Evolutionary conservation across 768 basidiomycete species (phyloP).

Genomic region (Phylloporus sp.): DNA sequence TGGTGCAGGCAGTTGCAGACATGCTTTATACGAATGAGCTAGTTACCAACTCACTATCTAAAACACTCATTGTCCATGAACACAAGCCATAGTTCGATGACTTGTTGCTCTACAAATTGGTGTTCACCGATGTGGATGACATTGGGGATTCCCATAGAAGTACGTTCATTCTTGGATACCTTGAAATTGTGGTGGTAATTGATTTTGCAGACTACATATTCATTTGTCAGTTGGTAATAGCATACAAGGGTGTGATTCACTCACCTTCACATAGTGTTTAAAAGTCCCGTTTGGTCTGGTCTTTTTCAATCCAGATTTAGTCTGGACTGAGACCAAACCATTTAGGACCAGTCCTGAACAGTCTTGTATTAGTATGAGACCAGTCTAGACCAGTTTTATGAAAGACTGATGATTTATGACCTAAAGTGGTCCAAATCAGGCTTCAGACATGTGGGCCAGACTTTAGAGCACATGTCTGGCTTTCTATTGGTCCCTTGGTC

Average conservation of each 20-base stretch:
- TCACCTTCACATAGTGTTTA: slow-evolving; percentile 4
- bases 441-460: too few species aligned
- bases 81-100: background rate
- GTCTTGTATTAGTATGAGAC: too few species aligned
- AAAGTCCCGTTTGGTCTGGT: too few species aligned
- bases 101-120: background rate
- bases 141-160: background rate
- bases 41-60: background rate
- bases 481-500: too few species aligned
- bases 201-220: background rate
- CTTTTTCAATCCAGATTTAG: too few species aligned
- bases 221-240: background rate
- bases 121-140: slow-evolving; percentile 4
- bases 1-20: background rate
- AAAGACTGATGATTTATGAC: too few species aligned
- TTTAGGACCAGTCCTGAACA: too few species aligned
- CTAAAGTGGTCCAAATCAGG: too few species aligned
- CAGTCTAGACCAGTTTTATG: too few species aligned
- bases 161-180: background rate
- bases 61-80: background rate
- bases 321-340: too few species aligned
- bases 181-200: slow-evolving; percentile 7
- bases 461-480: too few species aligned
- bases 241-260: background rate
- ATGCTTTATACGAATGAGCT: background rate